Conservation (phyloP, 2,329 filamentous ascomycete species). For the Ophiognomonia clavigignenti-juglandacearum region DNA sequence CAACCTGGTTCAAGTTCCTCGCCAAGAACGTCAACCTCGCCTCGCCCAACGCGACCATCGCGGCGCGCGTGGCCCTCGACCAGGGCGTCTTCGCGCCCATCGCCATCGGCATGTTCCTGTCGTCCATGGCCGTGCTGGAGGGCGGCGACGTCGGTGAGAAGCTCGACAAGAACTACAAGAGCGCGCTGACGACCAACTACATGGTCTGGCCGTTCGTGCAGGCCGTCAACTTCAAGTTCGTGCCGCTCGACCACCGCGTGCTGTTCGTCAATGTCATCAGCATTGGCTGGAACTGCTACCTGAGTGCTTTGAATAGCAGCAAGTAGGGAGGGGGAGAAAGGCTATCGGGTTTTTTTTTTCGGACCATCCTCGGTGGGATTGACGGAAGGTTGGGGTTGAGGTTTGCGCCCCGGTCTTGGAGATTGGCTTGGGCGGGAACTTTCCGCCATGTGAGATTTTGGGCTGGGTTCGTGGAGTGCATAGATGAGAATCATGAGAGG, state of each 20-base stretch:
- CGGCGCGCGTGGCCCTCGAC: slow-evolving; percentile 74
- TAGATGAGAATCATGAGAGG: not conserved
- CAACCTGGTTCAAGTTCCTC: slow-evolving; percentile 81
- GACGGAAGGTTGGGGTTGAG: too few relatives aligned
- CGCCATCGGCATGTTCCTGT: slow-evolving; percentile 77
- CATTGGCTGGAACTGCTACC: slow-evolving; percentile 61
- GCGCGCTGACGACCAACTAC: slow-evolving; percentile 77
- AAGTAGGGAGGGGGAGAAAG: too few relatives aligned
- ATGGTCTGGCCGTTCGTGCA: slow-evolving; percentile 86
- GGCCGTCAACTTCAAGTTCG: slow-evolving; percentile 78
- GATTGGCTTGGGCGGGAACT: too few relatives aligned
- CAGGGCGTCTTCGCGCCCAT: slow-evolving; percentile 80
- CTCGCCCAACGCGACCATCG: slow-evolving; percentile 63
- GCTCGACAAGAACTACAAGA: slow-evolving; percentile 63
- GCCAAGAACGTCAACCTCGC: slow-evolving; percentile 62
- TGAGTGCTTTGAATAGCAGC: slow-evolving; percentile 54
- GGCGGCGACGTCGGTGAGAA: slow-evolving; percentile 59
- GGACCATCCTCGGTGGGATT: too few relatives aligned
- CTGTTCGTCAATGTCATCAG: slow-evolving; percentile 81
- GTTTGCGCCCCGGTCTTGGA: too few relatives aligned
- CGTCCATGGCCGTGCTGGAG: slow-evolving; percentile 79
- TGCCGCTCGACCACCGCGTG: slow-evolving; percentile 78
- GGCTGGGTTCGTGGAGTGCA: too few relatives aligned
- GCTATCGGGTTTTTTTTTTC: too few relatives aligned
- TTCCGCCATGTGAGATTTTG: too few relatives aligned